Percentiles rank a stretch among this genome's conserved stretches.
Evolutionary conservation across 805 yeast species (phyloP).

Genomic region (Saccharomycopsis olivae): DNA sequence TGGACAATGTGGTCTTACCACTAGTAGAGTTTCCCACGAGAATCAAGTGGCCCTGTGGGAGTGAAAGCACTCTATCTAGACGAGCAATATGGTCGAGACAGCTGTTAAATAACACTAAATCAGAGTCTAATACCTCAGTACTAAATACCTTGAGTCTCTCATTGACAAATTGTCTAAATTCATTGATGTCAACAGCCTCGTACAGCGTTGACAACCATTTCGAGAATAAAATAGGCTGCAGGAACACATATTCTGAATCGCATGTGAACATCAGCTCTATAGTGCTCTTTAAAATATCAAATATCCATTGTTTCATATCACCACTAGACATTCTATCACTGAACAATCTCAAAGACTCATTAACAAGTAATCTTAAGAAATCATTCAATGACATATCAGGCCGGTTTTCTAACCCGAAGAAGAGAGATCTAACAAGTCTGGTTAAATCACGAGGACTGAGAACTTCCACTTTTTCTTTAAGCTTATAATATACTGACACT

Average conservation of each 20-base stretch:
- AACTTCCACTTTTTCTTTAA: constrained; percentile 36
- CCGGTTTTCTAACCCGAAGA: constrained; percentile 7
- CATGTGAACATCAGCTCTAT: constrained; percentile 39
- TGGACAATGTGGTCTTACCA: constrained; percentile 67
- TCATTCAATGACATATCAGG: constrained; percentile 27
- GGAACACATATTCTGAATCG: constrained; percentile 27
- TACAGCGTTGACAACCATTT: constrained; percentile 66
- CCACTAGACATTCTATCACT: constrained; percentile 52
- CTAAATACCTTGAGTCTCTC: constrained; percentile 61
- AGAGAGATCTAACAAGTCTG: constrained; percentile 27
- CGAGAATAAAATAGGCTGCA: constrained; percentile 53
- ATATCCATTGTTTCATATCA: constrained; percentile 42
- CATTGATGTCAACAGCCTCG: constrained; percentile 38
- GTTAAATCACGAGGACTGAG: constrained; percentile 89
- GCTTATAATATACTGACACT: constrained; percentile 45
- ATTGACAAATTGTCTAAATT: constrained; percentile 41
- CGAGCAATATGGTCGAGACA: constrained; percentile 65
- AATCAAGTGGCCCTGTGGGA: constrained; percentile 85
- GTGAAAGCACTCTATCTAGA: constrained; percentile 72
- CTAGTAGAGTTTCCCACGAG: constrained; percentile 74
- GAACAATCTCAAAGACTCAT: constrained; percentile 72
- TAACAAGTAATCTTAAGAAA: constrained; percentile 60
- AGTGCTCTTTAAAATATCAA: constrained; percentile 24
- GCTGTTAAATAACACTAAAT: constrained; percentile 56
- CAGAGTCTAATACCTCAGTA: constrained; percentile 63